A percentile compares a stretch with the other conserved stretches of the same genome.
Evolutionary conservation across 805 yeast genomes (phyloP).

Genomic region (Grigorovia yakushimaensis): DNA sequence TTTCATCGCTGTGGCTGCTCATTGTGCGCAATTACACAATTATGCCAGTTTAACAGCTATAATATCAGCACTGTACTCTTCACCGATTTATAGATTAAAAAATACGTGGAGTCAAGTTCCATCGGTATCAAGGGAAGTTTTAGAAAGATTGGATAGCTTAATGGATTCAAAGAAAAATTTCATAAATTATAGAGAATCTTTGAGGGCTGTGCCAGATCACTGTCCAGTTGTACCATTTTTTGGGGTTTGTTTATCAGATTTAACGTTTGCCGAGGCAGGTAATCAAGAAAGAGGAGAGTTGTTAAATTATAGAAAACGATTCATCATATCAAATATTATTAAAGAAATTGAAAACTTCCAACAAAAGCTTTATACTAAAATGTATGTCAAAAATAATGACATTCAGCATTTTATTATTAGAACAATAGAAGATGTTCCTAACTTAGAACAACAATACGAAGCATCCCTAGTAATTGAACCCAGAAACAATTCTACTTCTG

Average conservation of each 20-base stretch:
- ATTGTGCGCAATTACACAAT: slow-evolving; percentile 65
- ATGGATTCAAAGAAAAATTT: slow-evolving; percentile 88
- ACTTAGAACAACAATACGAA: slow-evolving; percentile 73
- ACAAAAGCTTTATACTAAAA: slow-evolving; percentile 43
- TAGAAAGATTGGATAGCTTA: slow-evolving; percentile 63
- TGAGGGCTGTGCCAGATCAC: slow-evolving; percentile 46
- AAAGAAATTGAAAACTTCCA: slow-evolving; percentile 65
- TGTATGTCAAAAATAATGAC: slow-evolving; percentile 53
- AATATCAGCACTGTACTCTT: slow-evolving; percentile 74
- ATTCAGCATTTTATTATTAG: slow-evolving; percentile 38
- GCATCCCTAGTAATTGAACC: slow-evolving; percentile 72
- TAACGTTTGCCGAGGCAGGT: slow-evolving; percentile 82
- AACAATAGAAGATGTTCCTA: slow-evolving; percentile 36
- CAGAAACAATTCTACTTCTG: background rate
- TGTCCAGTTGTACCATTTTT: slow-evolving; percentile 88
- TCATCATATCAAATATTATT: slow-evolving; percentile 61
- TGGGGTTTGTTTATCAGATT: slow-evolving; percentile 82
- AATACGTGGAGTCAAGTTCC: slow-evolving; percentile 76
- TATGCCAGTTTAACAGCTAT: slow-evolving; percentile 90
- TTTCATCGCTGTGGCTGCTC: slow-evolving; percentile 72
- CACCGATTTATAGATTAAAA: slow-evolving; percentile 75
- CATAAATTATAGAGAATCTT: slow-evolving; percentile 71
- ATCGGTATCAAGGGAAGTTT: slow-evolving; percentile 38
- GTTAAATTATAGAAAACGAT: slow-evolving; percentile 72
- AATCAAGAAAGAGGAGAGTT: slow-evolving; percentile 67